Percentiles rank a stretch among this genome's conserved stretches.
These are phyloP conservation scores for Psilocybe azurescens DNA, from an alignment of 768 basidiomycete species.

Conservation along the genomic window DNA sequence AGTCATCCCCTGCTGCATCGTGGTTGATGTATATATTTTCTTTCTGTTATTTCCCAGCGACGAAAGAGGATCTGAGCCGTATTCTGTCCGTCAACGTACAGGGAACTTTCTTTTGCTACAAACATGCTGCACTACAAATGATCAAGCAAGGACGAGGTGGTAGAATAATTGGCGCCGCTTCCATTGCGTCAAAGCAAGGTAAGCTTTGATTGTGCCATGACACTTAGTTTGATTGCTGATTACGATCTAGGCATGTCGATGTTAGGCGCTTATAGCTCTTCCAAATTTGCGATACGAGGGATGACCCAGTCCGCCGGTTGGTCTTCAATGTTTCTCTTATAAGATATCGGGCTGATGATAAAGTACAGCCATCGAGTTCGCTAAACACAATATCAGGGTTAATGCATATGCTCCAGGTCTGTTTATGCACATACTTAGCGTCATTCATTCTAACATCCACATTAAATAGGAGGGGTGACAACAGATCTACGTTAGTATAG, in stretches of 20 bases:
- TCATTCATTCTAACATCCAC: too few relatives aligned
- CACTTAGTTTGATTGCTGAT: not conserved
- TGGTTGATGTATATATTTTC: not conserved
- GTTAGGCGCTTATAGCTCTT: slow-evolving; percentile 31
- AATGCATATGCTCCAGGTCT: slow-evolving; percentile 40
- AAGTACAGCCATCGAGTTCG: slow-evolving; percentile 21
- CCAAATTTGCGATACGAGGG: slow-evolving; percentile 46
- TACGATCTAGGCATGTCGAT: slow-evolving; percentile 7
- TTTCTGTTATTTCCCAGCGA: slow-evolving; percentile 19
- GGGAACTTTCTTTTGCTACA: slow-evolving; percentile 46
- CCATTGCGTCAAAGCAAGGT: slow-evolving; percentile 46
- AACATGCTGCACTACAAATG: slow-evolving; percentile 47
- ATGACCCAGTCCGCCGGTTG: slow-evolving; percentile 44
- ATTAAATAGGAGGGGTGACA: slow-evolving; percentile 16
- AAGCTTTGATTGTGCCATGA: not conserved
- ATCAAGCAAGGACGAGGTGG: slow-evolving; percentile 49
- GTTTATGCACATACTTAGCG: not conserved
- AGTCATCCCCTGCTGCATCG: not conserved
- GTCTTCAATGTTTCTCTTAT: not conserved
- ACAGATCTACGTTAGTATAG: slow-evolving; percentile 20
- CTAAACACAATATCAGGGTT: slow-evolving; percentile 34
- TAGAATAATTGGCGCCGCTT: slow-evolving; percentile 48
- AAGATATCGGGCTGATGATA: not conserved
- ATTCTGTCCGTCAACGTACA: slow-evolving; percentile 38
- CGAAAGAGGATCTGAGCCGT: slow-evolving; percentile 35